phyloP scores from a whole-genome alignment of 2,329 filamentous ascomycete genomes.

The Aspergillus niger region DNA sequence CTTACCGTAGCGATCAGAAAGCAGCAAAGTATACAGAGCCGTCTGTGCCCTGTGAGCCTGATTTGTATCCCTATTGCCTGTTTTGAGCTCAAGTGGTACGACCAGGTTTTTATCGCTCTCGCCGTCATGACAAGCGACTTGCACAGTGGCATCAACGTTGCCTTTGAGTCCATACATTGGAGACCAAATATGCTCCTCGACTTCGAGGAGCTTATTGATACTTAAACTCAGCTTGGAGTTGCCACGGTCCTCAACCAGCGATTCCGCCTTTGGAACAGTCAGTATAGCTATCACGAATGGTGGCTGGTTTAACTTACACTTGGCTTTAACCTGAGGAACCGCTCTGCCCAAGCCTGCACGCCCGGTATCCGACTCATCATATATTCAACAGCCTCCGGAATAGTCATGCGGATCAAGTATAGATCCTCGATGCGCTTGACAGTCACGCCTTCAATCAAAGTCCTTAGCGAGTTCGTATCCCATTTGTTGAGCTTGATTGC shows the following conservation, averaged over 20 bases:
- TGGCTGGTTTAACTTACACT: conserved; percentile 52
- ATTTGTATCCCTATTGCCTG: conserved; percentile 76
- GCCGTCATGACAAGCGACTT: conserved; percentile 76
- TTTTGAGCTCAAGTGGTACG: conserved; percentile 94
- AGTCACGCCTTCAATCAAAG: conserved; percentile 69
- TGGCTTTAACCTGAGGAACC: conserved; percentile 74
- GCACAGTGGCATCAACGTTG: conserved; percentile 95
- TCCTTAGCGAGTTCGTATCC: conserved; percentile 67
- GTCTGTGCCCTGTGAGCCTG: conserved; percentile 89
- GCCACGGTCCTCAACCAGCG: conserved; percentile 76
- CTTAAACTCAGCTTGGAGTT: conserved; percentile 77
- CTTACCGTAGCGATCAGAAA: conserved; percentile 83
- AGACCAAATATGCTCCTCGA: conserved; percentile 98
- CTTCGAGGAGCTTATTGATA: conserved; percentile 89
- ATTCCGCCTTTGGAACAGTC: conserved; percentile 55
- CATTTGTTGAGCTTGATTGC: conserved; percentile 81
- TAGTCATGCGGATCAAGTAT: conserved; percentile 79
- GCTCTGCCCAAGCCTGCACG: conserved; percentile 77
- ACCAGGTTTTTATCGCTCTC: conserved; percentile 69
- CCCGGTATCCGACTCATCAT: conserved; percentile 80
- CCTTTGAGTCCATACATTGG: conserved; percentile 96
- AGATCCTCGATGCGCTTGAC: conserved; percentile 82
- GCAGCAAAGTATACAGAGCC: conserved; percentile 84
- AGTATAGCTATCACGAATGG: background rate
- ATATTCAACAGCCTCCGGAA: conserved; percentile 73